Conservation (phyloP, 805 yeast species). For the Candida namnaoensis region DNA sequence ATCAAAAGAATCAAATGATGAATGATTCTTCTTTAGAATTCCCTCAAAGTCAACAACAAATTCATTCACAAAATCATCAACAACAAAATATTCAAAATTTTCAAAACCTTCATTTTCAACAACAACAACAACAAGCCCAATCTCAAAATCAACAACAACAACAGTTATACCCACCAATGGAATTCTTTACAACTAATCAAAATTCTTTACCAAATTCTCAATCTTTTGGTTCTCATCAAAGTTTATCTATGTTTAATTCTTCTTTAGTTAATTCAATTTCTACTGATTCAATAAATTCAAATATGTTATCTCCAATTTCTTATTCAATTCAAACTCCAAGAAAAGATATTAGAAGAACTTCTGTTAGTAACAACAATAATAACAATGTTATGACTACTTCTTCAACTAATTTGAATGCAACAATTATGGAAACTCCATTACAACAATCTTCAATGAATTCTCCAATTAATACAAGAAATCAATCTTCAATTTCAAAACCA, state of each 20-base stretch:
- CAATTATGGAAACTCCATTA: constrained; percentile 15
- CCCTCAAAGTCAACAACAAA: constrained; percentile 1
- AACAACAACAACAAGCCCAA: not conserved
- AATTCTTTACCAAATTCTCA: constrained; percentile 13
- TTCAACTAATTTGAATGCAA: constrained; percentile 24
- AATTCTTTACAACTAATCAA: constrained; percentile 6
- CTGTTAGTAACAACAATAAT: constrained; percentile 11
- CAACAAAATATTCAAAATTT: not conserved
- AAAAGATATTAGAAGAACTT: constrained; percentile 27
- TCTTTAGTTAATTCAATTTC: constrained; percentile 11
- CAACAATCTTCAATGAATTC: constrained; percentile 4
- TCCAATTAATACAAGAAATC: constrained; percentile 5
- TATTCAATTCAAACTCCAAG: constrained; percentile 23
- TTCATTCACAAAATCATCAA: constrained; percentile 3
- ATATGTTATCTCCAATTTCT: constrained; percentile 9
- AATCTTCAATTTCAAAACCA: constrained; percentile 13
- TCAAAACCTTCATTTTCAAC: not conserved
- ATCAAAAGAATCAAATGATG: no score
- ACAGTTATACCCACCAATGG: constrained; percentile 11
- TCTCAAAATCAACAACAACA: not conserved
- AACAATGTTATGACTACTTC: constrained; percentile 13
- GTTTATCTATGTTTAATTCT: no score
- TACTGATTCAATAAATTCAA: no score
- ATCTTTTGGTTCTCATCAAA: no score
- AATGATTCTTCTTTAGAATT: no score